Conservation (phyloP, 2,329 filamentous ascomycete genomes). For the Sporothrix euskadiensis region DNA sequence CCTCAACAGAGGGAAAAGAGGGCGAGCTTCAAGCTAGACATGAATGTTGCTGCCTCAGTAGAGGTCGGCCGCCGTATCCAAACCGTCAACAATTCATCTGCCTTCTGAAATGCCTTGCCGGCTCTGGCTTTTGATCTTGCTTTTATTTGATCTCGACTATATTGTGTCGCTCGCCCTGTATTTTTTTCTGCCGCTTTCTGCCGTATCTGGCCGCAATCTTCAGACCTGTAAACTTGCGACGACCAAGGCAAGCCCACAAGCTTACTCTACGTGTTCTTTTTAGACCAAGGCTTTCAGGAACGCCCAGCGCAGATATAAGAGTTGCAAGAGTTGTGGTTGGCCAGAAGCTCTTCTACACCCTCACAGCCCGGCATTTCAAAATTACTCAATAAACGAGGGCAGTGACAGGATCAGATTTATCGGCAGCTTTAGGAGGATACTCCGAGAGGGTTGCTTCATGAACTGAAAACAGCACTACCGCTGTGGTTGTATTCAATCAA, state of each 20-base stretch:
- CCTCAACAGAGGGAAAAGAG: too few species aligned
- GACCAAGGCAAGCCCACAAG: not conserved
- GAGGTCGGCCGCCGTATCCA: not conserved
- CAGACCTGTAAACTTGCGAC: not conserved
- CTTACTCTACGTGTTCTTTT: not conserved
- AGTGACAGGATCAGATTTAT: not conserved
- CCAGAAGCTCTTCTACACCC: not conserved
- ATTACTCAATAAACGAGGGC: not conserved
- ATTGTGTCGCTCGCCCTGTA: too few species aligned
- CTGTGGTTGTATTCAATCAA: not conserved
- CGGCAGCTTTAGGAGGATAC: not conserved
- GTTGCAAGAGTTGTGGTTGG: not conserved
- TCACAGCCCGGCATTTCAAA: not conserved
- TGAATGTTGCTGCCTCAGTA: not conserved
- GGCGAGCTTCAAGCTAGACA: not conserved
- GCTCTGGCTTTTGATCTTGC: too few species aligned
- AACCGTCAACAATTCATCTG: too few species aligned
- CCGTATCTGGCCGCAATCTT: not conserved
- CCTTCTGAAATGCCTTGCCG: too few species aligned
- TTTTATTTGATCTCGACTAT: too few species aligned
- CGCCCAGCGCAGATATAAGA: not conserved
- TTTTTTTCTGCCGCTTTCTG: too few species aligned
- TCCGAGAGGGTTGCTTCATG: not conserved
- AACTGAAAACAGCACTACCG: not conserved
- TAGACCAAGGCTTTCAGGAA: constrained; percentile 12